These are phyloP conservation scores for Pythium guiyangense DNA, from an alignment of 352 stramenopile species.

Conservation along the genomic window DNA sequence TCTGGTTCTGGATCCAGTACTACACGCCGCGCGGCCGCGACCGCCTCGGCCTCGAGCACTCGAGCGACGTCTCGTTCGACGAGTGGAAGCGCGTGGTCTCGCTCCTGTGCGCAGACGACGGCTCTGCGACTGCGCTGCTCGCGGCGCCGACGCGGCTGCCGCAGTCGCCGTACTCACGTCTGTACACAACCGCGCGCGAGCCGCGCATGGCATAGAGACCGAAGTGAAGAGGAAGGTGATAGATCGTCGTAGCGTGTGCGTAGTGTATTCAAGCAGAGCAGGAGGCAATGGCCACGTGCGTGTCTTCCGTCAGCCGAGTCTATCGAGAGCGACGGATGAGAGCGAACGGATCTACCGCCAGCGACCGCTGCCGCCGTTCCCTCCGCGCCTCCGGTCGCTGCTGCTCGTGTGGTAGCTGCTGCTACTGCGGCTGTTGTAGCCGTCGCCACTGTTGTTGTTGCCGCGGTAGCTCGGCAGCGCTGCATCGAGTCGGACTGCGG, in stretches of 20 bases:
- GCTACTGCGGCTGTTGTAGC: conserved; percentile 16
- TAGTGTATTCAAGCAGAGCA: no score
- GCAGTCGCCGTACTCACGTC: conserved; percentile 56
- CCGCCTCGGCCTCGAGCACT: conserved; percentile 92
- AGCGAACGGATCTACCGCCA: conserved; percentile 12
- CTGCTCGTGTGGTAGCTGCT: conserved; percentile 15
- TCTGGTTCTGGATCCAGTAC: conserved; percentile 97
- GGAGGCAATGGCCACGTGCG: no score
- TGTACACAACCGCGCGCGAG: conserved; percentile 29
- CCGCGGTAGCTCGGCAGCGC: conserved; percentile 14
- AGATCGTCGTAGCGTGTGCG: not conserved
- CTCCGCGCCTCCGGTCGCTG: conserved; percentile 13
- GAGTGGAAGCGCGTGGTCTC: conserved; percentile 91
- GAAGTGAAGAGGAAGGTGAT: not conserved
- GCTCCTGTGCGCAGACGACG: conserved; percentile 91
- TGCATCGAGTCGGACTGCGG: conserved; percentile 11
- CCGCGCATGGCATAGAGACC: conserved; percentile 4
- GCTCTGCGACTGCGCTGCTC: conserved; percentile 80
- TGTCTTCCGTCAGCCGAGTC: no score
- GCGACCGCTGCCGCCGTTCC: conserved; percentile 5
- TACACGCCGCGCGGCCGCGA: conserved; percentile 93
- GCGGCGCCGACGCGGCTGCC: conserved; percentile 42
- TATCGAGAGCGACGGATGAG: no score
- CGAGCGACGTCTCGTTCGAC: conserved; percentile 92
- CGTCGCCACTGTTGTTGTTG: conserved; percentile 9